Conservation (phyloP, 78 protist genomes). For the Emiliania huxleyi region DNA sequence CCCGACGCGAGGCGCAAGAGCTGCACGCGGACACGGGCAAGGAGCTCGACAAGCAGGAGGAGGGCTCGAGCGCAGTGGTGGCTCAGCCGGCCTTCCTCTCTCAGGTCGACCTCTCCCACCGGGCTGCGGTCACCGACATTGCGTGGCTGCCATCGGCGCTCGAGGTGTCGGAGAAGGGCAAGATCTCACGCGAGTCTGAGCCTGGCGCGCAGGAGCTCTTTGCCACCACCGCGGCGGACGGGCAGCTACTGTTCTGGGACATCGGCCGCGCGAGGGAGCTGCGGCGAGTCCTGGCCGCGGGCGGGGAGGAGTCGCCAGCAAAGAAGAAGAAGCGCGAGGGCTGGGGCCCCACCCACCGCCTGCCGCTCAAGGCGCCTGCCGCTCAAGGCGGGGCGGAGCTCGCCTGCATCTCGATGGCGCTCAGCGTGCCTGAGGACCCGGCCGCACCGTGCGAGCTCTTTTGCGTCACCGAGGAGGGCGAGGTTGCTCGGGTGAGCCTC, state of each 20-base stretch:
- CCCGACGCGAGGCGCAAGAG: background rate
- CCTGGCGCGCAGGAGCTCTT: background rate
- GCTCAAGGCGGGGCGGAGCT: background rate
- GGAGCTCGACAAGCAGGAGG: background rate
- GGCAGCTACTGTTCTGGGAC: conserved; percentile 26
- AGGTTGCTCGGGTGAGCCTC: background rate
- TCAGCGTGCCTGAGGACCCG: background rate
- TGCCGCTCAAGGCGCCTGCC: background rate
- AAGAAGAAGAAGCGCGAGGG: background rate
- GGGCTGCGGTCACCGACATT: background rate
- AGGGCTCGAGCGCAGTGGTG: background rate
- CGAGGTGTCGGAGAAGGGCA: background rate
- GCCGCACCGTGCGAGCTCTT: background rate
- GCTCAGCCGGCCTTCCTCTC: background rate
- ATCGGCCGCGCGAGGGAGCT: background rate
- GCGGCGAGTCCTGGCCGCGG: background rate
- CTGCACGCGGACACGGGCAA: background rate
- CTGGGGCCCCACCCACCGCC: background rate
- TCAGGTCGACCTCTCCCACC: conserved; percentile 8
- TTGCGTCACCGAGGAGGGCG: background rate
- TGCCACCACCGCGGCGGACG: conserved; percentile 16
- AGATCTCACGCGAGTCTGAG: background rate
- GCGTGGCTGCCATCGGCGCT: background rate
- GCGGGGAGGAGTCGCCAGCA: background rate
- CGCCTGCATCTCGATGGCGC: background rate